Percentiles rank a stretch among this genome's conserved stretches.
Conservation (phyloP, 495 filamentous ascomycete genomes). For the Aspergillus cristatus region DNA sequence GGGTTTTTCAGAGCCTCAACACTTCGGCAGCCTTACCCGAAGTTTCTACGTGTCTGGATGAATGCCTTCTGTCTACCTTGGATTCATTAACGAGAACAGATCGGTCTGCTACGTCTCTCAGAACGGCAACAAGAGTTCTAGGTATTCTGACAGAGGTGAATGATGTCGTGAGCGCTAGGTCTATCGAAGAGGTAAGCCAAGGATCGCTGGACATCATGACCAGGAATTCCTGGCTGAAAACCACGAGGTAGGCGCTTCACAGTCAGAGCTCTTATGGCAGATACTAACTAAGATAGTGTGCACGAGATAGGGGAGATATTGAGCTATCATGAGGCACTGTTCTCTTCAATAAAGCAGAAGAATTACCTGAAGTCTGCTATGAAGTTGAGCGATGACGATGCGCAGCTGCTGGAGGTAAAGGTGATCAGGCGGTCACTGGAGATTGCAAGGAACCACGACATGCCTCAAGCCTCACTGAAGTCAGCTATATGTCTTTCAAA, state of each 20-base stretch:
- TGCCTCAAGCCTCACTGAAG: conserved; percentile 77
- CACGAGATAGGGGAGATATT: conserved; percentile 73
- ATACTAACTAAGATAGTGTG: conserved; percentile 45
- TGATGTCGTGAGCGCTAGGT: conserved; percentile 56
- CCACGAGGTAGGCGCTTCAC: conserved; percentile 49
- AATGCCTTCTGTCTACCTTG: conserved; percentile 57
- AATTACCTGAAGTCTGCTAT: conserved; percentile 49
- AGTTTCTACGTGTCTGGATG: conserved; percentile 46
- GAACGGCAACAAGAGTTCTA: conserved; percentile 57
- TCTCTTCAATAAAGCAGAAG: conserved; percentile 68
- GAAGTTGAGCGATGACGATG: conserved; percentile 47
- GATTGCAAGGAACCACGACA: conserved; percentile 67
- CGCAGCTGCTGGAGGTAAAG: conserved; percentile 63
- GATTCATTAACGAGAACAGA: conserved; percentile 43
- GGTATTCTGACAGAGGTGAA: conserved; percentile 75
- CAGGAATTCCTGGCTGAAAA: conserved; percentile 70
- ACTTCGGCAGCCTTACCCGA: conserved; percentile 47
- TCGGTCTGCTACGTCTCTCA: conserved; percentile 50
- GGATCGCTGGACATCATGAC: conserved; percentile 52
- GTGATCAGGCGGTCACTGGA: conserved; percentile 62
- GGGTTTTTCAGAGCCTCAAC: conserved; percentile 69
- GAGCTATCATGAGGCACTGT: conserved; percentile 69
- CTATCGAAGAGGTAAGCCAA: conserved; percentile 50
- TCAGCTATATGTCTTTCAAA: conserved; percentile 70
- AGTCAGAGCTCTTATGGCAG: conserved; percentile 6